Evolutionary conservation across 2,329 filamentous ascomycete genomes (phyloP), one percentile per base, ranked within the genome.

Genomic region (Fusarium torulosum): DNA sequence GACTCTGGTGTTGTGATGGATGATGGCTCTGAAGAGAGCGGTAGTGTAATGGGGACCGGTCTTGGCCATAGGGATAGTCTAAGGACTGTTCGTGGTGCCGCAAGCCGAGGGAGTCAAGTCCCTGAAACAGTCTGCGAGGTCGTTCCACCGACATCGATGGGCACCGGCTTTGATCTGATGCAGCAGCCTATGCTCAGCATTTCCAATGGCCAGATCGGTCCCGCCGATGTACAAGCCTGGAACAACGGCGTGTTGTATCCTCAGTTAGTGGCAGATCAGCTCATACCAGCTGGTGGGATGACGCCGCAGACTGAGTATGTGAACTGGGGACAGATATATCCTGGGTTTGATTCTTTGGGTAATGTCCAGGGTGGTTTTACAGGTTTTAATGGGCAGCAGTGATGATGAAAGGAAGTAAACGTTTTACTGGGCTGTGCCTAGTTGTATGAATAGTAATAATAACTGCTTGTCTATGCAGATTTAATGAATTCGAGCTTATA

Each of bases 1-100:
- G 79, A 81, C 42, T 81, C 79, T 1, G 79, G 79, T 4, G 76
- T 81, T 0, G 74, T 79, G 2, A 69, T 81, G 53, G 79, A 80
- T 15, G 79, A 80, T 37, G 77, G 72, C 0, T 80, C 78, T 0
- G 79, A 80, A 11, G 79, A 80, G 58, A 79, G 78, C 44, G 73
- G 76, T 0, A 79, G 77, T 37, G 60, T 72, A 2, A 72, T 72
- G 49, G 35, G 35, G 4, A 37, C 35, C 4, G 35, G 35, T 1
- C 58, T 77, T 2, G 63, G 69, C 0, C 72, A 77, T 33, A 71
- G 72, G 13, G 75, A 79, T 33, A 79, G 77, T 52, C 70, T 78
- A 3, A 55, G 74, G 1, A 79, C 76, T 5, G 69, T 78, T 2
- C 67, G 66, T 8, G 53, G 69, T 15, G 50, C 53, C 3, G 19